These are phyloP conservation scores for Ceratocystis variospora DNA, from an alignment of 2,329 filamentous ascomycete species.

Conservation along the genomic window DNA sequence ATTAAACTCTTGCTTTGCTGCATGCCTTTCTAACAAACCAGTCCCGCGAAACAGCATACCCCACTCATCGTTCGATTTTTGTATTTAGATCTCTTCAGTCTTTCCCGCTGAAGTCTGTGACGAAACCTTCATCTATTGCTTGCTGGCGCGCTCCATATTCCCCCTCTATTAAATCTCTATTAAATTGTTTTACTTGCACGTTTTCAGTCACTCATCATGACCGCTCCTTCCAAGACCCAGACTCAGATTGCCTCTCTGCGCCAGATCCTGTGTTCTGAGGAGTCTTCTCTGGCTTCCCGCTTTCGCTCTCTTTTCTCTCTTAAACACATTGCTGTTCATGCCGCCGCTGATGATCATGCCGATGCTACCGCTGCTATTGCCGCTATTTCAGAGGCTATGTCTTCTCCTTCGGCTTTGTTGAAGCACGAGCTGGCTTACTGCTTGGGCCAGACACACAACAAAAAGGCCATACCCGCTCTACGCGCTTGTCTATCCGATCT, in stretches of 20 bases:
- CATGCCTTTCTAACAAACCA: neutral
- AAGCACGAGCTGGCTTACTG: conserved; percentile 98
- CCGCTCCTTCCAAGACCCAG: conserved; percentile 19
- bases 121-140: neutral
- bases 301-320: conserved; percentile 96
- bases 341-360: conserved; percentile 51
- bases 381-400: conserved; percentile 78
- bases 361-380: conserved; percentile 42
- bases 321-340: conserved; percentile 76
- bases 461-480: conserved; percentile 58
- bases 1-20: neutral
- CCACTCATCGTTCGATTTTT: conserved; percentile 6
- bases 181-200: neutral
- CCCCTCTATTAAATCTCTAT: neutral
- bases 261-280: conserved; percentile 65
- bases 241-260: conserved; percentile 50
- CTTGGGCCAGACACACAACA: conserved; percentile 75
- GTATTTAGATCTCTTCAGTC: neutral
- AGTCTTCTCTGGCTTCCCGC: conserved; percentile 67
- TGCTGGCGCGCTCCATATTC: neutral
- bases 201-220: conserved; percentile 10
- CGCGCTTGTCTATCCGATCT: conserved; percentile 60
- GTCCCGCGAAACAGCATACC: conserved; percentile 11
- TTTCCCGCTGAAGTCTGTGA: neutral
- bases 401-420: conserved; percentile 72